Percentiles rank a stretch among this genome's conserved stretches.
phyloP scores from a whole-genome alignment of 2,329 filamentous ascomycete genomes.

The Atkinsonella texensis region DNA sequence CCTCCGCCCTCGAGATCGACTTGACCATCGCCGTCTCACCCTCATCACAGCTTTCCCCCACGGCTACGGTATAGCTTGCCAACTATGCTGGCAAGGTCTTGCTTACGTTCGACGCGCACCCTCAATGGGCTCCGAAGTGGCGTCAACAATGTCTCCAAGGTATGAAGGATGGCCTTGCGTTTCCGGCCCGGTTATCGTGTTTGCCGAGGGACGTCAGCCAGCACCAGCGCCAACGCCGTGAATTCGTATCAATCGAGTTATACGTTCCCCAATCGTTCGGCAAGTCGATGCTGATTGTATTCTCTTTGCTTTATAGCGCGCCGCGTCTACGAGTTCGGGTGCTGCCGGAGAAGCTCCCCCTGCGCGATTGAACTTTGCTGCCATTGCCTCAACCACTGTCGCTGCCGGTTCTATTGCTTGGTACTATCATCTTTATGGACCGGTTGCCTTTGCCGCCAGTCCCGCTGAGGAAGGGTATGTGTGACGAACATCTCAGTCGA shows the following conservation, averaged over 20 bases:
- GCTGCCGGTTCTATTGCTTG: constrained; percentile 85
- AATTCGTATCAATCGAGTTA: constrained; percentile 18
- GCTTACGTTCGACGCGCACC: constrained; percentile 78
- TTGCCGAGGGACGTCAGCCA: constrained; percentile 18
- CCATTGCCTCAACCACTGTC: constrained; percentile 72
- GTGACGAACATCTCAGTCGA: not conserved
- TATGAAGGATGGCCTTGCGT: constrained; percentile 33
- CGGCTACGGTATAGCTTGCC: constrained; percentile 30
- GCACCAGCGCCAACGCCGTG: constrained; percentile 13
- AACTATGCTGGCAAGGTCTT: constrained; percentile 89
- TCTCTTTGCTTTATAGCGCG: constrained; percentile 34
- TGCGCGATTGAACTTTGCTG: constrained; percentile 75
- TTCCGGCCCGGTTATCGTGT: constrained; percentile 14
- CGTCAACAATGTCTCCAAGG: constrained; percentile 61
- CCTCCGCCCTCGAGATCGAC: constrained; percentile 25
- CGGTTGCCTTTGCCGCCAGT: constrained; percentile 77
- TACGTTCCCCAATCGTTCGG: constrained; percentile 9
- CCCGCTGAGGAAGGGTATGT: constrained; percentile 97
- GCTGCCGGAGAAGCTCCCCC: constrained; percentile 58
- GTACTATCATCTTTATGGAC: constrained; percentile 95
- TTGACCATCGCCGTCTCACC: constrained; percentile 22
- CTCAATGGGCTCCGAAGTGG: constrained; percentile 67
- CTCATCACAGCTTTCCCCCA: constrained; percentile 23
- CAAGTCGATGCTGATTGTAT: constrained; percentile 26
- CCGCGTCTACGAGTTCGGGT: constrained; percentile 62